Base-by-base conservation (phyloP, 371 early-diverging fungal genomes). In the Apophysomyces variabilis region DNA sequence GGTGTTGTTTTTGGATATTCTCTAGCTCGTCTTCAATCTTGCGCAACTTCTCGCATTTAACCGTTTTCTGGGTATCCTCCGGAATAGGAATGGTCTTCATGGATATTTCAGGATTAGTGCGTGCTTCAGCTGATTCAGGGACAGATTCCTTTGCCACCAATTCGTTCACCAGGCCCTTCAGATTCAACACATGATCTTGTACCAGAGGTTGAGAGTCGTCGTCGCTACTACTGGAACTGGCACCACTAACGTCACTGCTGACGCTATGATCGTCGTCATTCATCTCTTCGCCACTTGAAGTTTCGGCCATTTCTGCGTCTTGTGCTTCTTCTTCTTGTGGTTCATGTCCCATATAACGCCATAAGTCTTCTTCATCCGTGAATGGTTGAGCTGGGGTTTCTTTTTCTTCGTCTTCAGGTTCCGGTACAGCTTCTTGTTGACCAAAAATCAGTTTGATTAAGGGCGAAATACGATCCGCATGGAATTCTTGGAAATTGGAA, bases 1-100 rank as follows among this genome's bases (percentile, higher is more conserved):
- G n/a, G 35, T 63, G 64, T 21, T 38, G 35, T n/a, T 63, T 36
- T 12, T 57, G 56, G 21, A 46, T 62, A n/a, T 13, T 18, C 35
- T 32, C 50, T 13, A 61, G 35, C 14, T n/a, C 37, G 7, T 60
- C 60, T 7, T 41, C 38, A 16, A 59, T 44, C 35, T 59, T 36
- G 26, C 45, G 16, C 13, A 18, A 44, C 39, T 46, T 16, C 60
- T 32, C 14, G 38, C 32, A 56, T 21, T 38, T 50, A 26, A 21
- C 16, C 3, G 7, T 36, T 13, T 36, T 39, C n/a, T 32, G n/a
- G 12, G 32, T 26, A 54, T 65, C 60, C 16, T 59, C 46, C 21
- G 13, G 14, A 11, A 47, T 44, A 43, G 45, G n/a, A 38, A 16
- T 16, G 58, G 38, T 13, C 43, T 39, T 36, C 11, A 26, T 26